A percentile compares a stretch with the other conserved stretches of the same genome.
Conservation (phyloP, 2,329 filamentous ascomycete genomes). For the Epichloe sibirici region DNA sequence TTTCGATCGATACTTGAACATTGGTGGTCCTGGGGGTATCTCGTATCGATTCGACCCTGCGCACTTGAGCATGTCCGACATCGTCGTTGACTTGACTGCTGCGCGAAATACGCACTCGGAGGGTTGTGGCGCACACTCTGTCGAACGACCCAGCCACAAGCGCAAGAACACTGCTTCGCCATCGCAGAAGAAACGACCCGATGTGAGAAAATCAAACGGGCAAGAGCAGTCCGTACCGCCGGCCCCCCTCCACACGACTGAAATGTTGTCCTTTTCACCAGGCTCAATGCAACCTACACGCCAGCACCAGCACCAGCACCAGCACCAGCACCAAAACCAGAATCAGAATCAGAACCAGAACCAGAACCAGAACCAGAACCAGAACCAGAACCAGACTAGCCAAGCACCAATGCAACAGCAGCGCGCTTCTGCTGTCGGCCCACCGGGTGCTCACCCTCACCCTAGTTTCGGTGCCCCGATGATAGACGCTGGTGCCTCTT, state of each 20-base stretch:
- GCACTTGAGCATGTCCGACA: conserved; percentile 59
- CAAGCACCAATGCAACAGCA: conserved; percentile 10
- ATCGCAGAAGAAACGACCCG: background rate
- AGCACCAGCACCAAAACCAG: background rate
- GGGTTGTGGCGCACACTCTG: conserved; percentile 12
- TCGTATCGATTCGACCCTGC: conserved; percentile 57
- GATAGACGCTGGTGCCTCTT: background rate
- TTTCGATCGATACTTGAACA: conserved; percentile 63
- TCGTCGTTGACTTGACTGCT: conserved; percentile 45
- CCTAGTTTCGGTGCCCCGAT: background rate
- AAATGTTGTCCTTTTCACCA: background rate
- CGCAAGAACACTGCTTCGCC: conserved; percentile 30
- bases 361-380: background rate
- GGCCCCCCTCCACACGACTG: background rate
- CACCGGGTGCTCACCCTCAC: background rate
- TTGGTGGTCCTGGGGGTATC: conserved; percentile 45
- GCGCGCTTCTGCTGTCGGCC: background rate
- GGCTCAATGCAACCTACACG: background rate
- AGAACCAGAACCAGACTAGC: background rate
- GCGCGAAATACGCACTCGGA: conserved; percentile 41
- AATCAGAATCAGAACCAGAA: background rate
- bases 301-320: background rate
- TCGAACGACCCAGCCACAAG: conserved; percentile 25
- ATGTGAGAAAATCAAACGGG: background rate
- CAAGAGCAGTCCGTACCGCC: background rate